These are phyloP conservation scores for Paecilomyces formosus DNA, from an alignment of 2,329 filamentous ascomycete species.

Conservation along the genomic window DNA sequence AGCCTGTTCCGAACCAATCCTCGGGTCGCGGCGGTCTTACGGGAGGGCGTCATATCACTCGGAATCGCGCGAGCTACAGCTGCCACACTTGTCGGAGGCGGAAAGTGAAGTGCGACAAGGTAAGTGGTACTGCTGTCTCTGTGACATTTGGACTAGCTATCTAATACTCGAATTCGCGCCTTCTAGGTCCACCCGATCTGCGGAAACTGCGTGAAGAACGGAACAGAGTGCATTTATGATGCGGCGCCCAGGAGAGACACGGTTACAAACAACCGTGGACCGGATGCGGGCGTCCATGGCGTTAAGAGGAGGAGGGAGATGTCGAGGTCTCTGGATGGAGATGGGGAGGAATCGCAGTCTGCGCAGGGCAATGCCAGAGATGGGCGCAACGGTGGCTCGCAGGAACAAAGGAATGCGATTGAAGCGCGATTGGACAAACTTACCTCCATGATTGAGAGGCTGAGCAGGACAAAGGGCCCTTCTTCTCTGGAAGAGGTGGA, in stretches of 20 bases:
- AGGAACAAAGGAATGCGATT: slow-evolving; percentile 29
- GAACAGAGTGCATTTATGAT: slow-evolving; percentile 37
- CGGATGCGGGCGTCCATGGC: slow-evolving; percentile 17
- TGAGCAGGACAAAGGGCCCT: slow-evolving; percentile 28
- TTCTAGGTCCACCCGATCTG: slow-evolving; percentile 36
- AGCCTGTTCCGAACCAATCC: neutral
- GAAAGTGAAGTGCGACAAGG: slow-evolving; percentile 7
- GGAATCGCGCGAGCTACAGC: slow-evolving; percentile 40
- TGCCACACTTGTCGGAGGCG: slow-evolving; percentile 22
- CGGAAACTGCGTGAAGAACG: slow-evolving; percentile 38
- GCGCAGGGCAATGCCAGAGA: slow-evolving; percentile 21
- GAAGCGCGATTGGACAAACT: slow-evolving; percentile 37
- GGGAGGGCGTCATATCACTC: slow-evolving; percentile 37
- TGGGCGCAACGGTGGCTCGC: slow-evolving; percentile 14
- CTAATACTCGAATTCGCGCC: neutral
- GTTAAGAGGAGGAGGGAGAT: slow-evolving; percentile 28
- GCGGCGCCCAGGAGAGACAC: slow-evolving; percentile 19
- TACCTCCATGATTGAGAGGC: slow-evolving; percentile 36
- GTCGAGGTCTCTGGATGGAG: slow-evolving; percentile 19
- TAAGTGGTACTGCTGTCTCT: neutral
- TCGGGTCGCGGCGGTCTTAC: slow-evolving; percentile 7
- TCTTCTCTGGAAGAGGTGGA: slow-evolving; percentile 14
- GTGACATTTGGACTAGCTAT: neutral
- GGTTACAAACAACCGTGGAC: slow-evolving; percentile 5
- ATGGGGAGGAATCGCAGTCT: slow-evolving; percentile 25